Evolutionary conservation across 805 yeast genomes (phyloP).

Genomic region (Schwanniomyces pseudopolymorphus): DNA sequence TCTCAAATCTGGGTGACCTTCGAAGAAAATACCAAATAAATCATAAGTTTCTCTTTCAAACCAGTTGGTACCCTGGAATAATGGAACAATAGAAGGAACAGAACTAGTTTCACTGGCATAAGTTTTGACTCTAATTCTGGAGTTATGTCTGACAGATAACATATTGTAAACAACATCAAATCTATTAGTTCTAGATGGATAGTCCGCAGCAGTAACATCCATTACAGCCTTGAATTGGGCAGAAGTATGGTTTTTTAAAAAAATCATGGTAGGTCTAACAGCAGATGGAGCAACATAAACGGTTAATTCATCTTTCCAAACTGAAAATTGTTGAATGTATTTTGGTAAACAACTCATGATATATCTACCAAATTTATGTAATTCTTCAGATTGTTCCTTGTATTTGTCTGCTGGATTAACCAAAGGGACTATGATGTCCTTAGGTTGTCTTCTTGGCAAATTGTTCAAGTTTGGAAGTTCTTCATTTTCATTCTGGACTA

Average conservation of each 20-base stretch:
- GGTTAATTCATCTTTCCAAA: conserved; percentile 87
- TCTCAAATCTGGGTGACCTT: conserved; percentile 86
- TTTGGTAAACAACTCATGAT: conserved; percentile 78
- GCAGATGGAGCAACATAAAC: conserved; percentile 76
- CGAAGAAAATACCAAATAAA: conserved; percentile 83
- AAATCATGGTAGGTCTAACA: conserved; percentile 65
- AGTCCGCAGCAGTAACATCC: conserved; percentile 86
- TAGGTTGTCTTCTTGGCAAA: conserved; percentile 37
- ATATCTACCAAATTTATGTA: conserved; percentile 80
- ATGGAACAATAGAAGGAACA: conserved; percentile 73
- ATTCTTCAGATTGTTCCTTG: conserved; percentile 62
- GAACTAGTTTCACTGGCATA: conserved; percentile 81
- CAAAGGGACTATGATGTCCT: conserved; percentile 44
- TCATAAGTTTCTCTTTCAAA: conserved; percentile 88
- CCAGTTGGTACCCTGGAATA: conserved; percentile 86
- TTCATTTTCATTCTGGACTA: conserved; percentile 9
- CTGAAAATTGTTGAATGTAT: conserved; percentile 77
- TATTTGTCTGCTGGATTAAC: conserved; percentile 79
- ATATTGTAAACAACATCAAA: conserved; percentile 86
- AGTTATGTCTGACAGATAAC: conserved; percentile 77
- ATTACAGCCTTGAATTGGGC: conserved; percentile 75
- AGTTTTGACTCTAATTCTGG: conserved; percentile 85
- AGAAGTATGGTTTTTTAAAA: conserved; percentile 75
- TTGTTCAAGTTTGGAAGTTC: conserved; percentile 36
- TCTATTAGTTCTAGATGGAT: conserved; percentile 78